Evolutionary conservation across 192 early-diverging fungal genomes (phyloP), one percentile per base, ranked within the genome.

Genomic region (Coemansia umbellata): DNA sequence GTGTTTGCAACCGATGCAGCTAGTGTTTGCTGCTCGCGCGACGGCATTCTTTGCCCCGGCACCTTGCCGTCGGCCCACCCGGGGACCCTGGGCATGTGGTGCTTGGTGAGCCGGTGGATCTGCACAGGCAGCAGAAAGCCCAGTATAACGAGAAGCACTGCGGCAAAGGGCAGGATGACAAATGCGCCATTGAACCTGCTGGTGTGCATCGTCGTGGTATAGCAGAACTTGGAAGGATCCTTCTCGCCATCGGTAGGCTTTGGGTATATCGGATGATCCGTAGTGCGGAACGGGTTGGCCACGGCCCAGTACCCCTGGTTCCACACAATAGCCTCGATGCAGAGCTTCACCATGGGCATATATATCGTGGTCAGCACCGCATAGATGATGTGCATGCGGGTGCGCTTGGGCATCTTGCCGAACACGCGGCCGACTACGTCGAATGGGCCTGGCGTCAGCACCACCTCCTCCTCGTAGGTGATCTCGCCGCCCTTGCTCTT

Each of bases 271-370:
- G 78, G 78, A 22, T 35, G 37, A 53, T 80, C 78, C 9, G 37
- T 44, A 0, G 49, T 44, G 26, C 70, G 50, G 63, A 61, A 80
- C 2, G 78, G 78, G 28, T 80, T 80, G 40, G 64, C 30, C 4
- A 77, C 69, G 4, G 74, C 43, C 78, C 78, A 80, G 66, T 58
- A 80, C 10, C 60, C 64, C 44, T 80, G 69, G 39, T 44, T 37
- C 78, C 78, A 80, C 39, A 77, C 69, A 3, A 80, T 45, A 2
- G 78, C 66, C 40, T 80, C 78, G 13, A 80, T 22, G 18, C 74
- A 62, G 21, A 80, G 62, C 56, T 80, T 80, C 19, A 69, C 36
- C 17, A 74, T 50, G 9, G 78, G 78, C 2, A 80, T 53, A 37
- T 80, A 80, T 51, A 80, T 55, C 19, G 78, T 80, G 2, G 69